These are phyloP conservation scores for Linnemannia schmuckeri DNA, from an alignment of 192 early-diverging fungal genomes.

Conservation along the genomic window DNA sequence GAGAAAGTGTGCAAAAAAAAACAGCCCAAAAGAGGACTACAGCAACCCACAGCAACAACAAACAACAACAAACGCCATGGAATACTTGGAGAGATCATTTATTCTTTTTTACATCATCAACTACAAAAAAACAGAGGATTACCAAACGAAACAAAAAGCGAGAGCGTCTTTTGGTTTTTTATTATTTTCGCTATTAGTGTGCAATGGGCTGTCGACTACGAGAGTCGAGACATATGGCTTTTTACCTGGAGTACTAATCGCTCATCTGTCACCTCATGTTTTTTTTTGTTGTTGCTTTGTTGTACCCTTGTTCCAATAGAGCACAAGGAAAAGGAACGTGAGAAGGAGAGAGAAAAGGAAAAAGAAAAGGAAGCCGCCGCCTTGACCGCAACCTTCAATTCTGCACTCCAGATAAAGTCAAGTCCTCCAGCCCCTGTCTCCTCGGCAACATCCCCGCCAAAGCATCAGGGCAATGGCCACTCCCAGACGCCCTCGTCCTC, in stretches of 20 bases:
- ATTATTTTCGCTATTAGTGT: not conserved
- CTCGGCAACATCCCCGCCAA: conserved; percentile 28
- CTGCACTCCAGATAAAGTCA: conserved; percentile 35
- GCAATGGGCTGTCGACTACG: not conserved
- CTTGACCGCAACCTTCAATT: conserved; percentile 34
- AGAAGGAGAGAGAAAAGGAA: conserved; percentile 52
- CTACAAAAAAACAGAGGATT: not conserved
- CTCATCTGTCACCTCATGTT: not conserved
- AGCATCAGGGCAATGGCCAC: conserved; percentile 39
- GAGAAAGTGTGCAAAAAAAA: not conserved
- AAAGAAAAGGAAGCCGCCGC: conserved; percentile 45
- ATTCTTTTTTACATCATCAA: not conserved
- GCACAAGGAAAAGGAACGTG: conserved; percentile 55
- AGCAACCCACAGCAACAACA: not conserved
- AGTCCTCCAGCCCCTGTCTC: conserved; percentile 12
- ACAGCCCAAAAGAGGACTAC: not conserved
- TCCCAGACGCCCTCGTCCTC: conserved; percentile 45
- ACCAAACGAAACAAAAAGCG: not conserved
- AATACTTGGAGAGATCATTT: not conserved
- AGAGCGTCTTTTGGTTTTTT: not conserved
- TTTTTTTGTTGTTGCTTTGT: not conserved
- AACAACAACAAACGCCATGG: not conserved
- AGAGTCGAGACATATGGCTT: conserved; percentile 2
- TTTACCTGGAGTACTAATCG: not conserved
- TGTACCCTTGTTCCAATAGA: conserved; percentile 13